A percentile compares a stretch with the other conserved stretches of the same genome.
Conservation (phyloP, 805 yeast species). For the Metschnikowia shivogae region DNA sequence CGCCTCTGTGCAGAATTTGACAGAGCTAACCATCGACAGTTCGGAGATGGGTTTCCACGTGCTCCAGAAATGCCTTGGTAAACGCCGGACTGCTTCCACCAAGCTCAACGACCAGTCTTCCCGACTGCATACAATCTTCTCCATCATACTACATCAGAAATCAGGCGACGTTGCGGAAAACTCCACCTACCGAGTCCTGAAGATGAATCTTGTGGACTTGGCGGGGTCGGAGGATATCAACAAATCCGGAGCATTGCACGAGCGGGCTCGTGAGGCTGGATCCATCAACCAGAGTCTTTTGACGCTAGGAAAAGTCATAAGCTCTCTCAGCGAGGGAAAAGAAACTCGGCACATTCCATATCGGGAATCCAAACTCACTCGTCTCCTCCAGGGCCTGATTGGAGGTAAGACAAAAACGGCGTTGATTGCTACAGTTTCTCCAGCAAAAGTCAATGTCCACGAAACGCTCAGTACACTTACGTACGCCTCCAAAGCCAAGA, state of each 20-base stretch:
- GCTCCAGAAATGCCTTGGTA: conserved; percentile 52
- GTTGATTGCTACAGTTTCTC: conserved; percentile 81
- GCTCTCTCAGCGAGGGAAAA: conserved; percentile 37
- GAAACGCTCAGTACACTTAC: conserved; percentile 84
- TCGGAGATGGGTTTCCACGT: conserved; percentile 55
- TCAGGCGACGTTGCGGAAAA: conserved; percentile 27
- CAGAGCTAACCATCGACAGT: conserved; percentile 53
- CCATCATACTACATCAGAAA: conserved; percentile 50
- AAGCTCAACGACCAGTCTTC: conserved; percentile 71
- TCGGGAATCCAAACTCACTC: conserved; percentile 73
- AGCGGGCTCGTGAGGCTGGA: conserved; percentile 91
- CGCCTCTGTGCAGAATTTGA: conserved; percentile 61
- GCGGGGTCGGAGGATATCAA: conserved; percentile 93
- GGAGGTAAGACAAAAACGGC: conserved; percentile 90
- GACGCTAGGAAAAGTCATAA: conserved; percentile 86
- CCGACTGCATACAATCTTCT: conserved; percentile 74
- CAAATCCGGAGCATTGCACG: conserved; percentile 81
- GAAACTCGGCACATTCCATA: conserved; percentile 68
- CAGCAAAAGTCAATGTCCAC: conserved; percentile 70
- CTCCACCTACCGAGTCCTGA: conserved; percentile 43
- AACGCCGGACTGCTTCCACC: conserved; percentile 66
- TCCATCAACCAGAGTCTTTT: conserved; percentile 84
- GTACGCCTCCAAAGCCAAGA: conserved; percentile 84
- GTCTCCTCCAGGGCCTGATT: conserved; percentile 71
- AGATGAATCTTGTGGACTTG: conserved; percentile 81